Evolutionary conservation across 169 alveolate species (phyloP).

Genomic region (Eimeria tenella): DNA sequence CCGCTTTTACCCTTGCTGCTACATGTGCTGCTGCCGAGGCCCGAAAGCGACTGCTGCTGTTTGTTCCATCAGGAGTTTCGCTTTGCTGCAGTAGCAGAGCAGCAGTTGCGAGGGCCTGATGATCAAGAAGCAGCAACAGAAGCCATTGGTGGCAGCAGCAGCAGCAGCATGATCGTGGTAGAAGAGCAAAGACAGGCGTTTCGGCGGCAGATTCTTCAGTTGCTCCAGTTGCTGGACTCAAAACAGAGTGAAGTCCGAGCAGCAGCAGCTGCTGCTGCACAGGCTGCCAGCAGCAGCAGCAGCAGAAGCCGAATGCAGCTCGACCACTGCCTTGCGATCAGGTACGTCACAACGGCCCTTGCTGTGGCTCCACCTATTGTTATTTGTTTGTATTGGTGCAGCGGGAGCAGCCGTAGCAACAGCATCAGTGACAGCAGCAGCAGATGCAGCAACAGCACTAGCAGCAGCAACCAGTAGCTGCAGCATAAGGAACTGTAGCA

Average conservation of each 20-base stretch:
- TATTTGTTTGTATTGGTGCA: not conserved
- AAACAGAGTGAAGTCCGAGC: conserved; percentile 57
- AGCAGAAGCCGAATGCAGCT: conserved; percentile 41
- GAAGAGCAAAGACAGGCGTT: conserved; percentile 46
- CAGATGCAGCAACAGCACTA: not conserved
- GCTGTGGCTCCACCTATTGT: not conserved
- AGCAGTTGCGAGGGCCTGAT: conserved; percentile 14
- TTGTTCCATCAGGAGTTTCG: conserved; percentile 46
- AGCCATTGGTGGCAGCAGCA: conserved; percentile 27
- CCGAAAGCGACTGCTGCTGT: not conserved
- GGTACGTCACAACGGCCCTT: not conserved
- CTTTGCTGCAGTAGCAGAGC: conserved; percentile 53
- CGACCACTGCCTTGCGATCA: conserved; percentile 34
- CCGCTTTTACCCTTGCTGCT: not conserved
- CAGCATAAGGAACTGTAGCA: too few relatives aligned
- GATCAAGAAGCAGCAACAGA: not conserved
- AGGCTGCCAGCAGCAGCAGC: conserved; percentile 58
- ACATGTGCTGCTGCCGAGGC: too few relatives aligned
- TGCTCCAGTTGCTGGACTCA: conserved; percentile 39
- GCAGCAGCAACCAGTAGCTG: not conserved
- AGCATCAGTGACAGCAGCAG: not conserved
- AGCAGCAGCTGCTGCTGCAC: conserved; percentile 43
- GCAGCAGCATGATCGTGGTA: conserved; percentile 20
- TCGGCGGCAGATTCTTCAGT: conserved; percentile 24
- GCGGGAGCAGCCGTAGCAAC: not conserved